Percentiles rank a stretch among this genome's conserved stretches.
phyloP scores from a whole-genome alignment of 345 rosid genomes.

The Syzygium aqueum region DNA sequence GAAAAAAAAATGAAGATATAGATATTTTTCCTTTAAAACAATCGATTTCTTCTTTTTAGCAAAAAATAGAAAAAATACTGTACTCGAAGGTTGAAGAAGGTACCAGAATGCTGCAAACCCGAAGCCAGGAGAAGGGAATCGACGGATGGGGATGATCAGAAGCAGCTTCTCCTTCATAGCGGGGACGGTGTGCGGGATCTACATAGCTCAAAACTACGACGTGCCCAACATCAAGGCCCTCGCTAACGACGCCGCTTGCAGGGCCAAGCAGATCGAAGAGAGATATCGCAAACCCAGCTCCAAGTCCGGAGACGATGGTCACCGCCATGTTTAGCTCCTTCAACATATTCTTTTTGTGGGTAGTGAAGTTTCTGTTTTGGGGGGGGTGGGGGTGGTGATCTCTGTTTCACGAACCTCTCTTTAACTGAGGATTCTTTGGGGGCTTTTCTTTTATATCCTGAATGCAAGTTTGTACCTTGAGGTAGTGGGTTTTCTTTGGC shows the following conservation, averaged over 20 bases:
- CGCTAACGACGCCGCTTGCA: constrained; percentile 26
- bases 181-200: constrained; percentile 69
- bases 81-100: background rate
- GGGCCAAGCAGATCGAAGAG: constrained; percentile 53
- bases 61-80: background rate
- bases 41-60: background rate
- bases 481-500: background rate
- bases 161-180: constrained; percentile 53
- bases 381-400: background rate
- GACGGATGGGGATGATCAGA: constrained; percentile 52
- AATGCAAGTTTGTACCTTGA: background rate
- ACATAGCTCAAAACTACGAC: constrained; percentile 76
- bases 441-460: background rate
- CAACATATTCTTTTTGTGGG: background rate
- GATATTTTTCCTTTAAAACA: background rate
- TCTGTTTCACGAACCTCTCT: background rate
- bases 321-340: background rate
- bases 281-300: constrained; percentile 50
- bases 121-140: background rate
- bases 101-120: background rate
- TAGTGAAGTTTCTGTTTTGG: background rate
- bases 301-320: constrained; percentile 28
- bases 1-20: background rate
- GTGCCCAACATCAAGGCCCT: constrained; percentile 72
- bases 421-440: background rate